Evolutionary conservation across 2,329 filamentous ascomycete species (phyloP), one percentile per base, ranked within the genome.

Genomic region (Penicillium psychrosexuale): DNA sequence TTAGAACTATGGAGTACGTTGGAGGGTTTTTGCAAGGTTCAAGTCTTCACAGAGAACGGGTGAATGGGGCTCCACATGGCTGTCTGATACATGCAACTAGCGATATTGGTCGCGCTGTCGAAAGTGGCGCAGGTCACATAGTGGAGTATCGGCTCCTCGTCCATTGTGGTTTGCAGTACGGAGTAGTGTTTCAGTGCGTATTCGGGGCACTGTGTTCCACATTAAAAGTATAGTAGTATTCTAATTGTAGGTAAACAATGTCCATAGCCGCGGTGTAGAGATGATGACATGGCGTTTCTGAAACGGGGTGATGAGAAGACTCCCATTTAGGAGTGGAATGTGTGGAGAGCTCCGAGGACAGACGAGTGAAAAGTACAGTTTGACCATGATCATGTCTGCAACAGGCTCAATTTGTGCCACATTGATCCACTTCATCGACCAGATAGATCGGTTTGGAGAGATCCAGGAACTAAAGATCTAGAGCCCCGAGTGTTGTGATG

Each of bases 371-470:
- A 46, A 22, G 36, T 22, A 39, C 50, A 34, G 40, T 13, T 44
- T 11, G 5, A 5, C 22, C 31, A 19, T 47, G 39, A 17, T 46
- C 22, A 57, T 34, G n/a, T 36, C 28, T 38, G 24, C 39, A 42
- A n/a, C 8, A 45, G 39, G 31, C 43, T 22, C n/a, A 40, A 56
- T 46, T 48, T 17, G 45, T 28, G 31, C 7, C 8, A 22, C 7
- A 3, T n/a, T 17, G 53, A 43, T 61, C 57, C 61, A 61, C 56
- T 19, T 12, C 17, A 40, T 39, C 34, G 36, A 44, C 9, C 55
- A 53, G 57, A 64, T 60, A 62, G 55, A 61, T 62, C 61, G 47
- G 50, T 58, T 62, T 53, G 36, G 61, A 60, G 56, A 59, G 55
- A 61, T 59, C 57, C 49, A 55, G 53, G 51, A 39, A 57, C 38